phyloP scores from a whole-genome alignment of 352 stramenopile genomes.

The Phytopythium mirpurense region DNA sequence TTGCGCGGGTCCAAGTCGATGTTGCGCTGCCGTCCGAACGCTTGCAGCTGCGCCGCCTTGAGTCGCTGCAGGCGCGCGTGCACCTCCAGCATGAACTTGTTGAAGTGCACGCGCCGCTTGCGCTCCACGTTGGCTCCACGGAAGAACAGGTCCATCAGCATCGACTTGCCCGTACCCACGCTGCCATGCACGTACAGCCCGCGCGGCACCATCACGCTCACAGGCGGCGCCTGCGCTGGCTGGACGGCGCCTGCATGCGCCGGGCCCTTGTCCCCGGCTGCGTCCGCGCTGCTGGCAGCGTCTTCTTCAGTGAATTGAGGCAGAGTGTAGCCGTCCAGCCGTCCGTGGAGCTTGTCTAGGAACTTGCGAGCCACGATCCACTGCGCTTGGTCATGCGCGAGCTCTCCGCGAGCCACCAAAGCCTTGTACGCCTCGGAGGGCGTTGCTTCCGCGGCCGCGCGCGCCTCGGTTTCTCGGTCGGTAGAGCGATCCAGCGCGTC shows the following conservation, averaged over 20 bases:
- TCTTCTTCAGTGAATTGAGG: conserved; percentile 17
- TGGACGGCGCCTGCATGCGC: neutral
- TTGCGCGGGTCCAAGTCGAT: conserved; percentile 70
- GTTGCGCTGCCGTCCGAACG: conserved; percentile 80
- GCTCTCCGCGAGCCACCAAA: conserved; percentile 15
- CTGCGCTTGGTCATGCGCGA: conserved; percentile 31
- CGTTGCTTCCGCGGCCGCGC: neutral
- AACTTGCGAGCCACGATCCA: conserved; percentile 23
- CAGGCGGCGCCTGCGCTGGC: conserved; percentile 3
- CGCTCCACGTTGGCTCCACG: conserved; percentile 36
- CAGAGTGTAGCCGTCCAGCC: conserved; percentile 45
- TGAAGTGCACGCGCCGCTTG: conserved; percentile 95
- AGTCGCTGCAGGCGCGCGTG: conserved; percentile 89
- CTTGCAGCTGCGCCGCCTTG: conserved; percentile 83
- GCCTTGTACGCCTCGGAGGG: conserved; percentile 29
- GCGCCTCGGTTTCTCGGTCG: neutral
- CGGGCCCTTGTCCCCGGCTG: neutral
- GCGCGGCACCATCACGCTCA: conserved; percentile 47
- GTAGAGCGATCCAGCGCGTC: conserved; percentile 4
- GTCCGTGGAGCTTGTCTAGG: conserved; percentile 58
- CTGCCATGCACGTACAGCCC: conserved; percentile 94
- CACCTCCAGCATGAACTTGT: conserved; percentile 97
- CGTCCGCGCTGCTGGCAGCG: neutral
- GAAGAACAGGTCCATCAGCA: conserved; percentile 97
- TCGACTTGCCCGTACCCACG: conserved; percentile 95